Percentiles rank a stretch among this genome's conserved stretches.
Conservation (phyloP, 2,329 filamentous ascomycete species). For the Bipolaris oryzae region DNA sequence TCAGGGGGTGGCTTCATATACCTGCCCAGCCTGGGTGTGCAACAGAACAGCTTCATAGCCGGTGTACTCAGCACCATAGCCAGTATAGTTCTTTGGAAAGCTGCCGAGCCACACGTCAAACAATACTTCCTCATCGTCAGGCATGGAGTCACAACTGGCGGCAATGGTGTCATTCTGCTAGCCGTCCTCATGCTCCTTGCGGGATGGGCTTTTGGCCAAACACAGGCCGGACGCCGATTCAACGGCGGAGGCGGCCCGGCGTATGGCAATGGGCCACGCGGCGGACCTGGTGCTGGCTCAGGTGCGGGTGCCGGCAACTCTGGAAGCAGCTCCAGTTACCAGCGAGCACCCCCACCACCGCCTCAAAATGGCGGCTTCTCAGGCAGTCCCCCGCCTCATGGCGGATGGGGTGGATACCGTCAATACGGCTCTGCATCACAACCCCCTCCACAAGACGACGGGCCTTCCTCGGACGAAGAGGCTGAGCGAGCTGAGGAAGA, state of each 20-base stretch:
- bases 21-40: conserved; percentile 84
- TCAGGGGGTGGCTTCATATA: conserved; percentile 90
- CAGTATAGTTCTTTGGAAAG: conserved; percentile 73
- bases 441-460: conserved; percentile 39
- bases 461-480: conserved; percentile 45
- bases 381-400: conserved; percentile 40
- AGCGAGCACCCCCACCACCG: conserved; percentile 38
- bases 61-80: conserved; percentile 80
- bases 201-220: conserved; percentile 77
- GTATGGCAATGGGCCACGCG: conserved; percentile 36
- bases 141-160: conserved; percentile 61
- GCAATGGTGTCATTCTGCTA: conserved; percentile 73
- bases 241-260: conserved; percentile 34
- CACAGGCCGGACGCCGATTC: conserved; percentile 59
- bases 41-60: conserved; percentile 88
- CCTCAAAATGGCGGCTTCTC: conserved; percentile 42
- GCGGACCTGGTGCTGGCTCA: conserved; percentile 42
- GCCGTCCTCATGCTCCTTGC: conserved; percentile 74
- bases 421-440: conserved; percentile 40
- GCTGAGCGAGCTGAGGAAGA: conserved; percentile 51
- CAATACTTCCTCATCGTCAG: conserved; percentile 75
- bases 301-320: conserved; percentile 35
- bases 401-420: conserved; percentile 39
- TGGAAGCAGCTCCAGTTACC: conserved; percentile 36
- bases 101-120: conserved; percentile 73